Evolutionary conservation across 441 rosid genomes (phyloP), one percentile per base, ranked within the genome.

Genomic region (Breynia disticha): DNA sequence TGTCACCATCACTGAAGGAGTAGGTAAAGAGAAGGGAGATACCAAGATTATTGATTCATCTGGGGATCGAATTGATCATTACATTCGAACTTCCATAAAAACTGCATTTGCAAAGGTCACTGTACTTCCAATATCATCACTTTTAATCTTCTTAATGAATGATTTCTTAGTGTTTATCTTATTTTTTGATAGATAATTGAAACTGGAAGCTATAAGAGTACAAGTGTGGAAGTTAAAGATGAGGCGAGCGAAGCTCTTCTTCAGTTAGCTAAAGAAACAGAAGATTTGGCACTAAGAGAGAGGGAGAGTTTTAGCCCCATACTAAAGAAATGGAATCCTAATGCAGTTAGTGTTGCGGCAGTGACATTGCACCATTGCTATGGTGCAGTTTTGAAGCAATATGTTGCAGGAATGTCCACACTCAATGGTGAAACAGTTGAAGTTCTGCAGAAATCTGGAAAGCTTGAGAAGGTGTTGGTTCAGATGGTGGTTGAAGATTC

Each of bases 401-500:
- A 86, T 67, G 60, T 91, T 15, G 72, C 80, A 0, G 78, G 78
- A 18, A 68, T 71, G 37, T 50, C 72, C 0, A 47, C 65, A 20
- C 77, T 91, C n/a, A 72, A 63, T 19, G 59, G 56, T 11, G 95
- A 83, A 39, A 78, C 76, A 0, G 83, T 82, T 39, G 81, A 69
- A 19, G 89, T 88, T 2, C 56, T 91, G 72, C 84, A 82, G 48
- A 74, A 80, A 52, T 96, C 98, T 9, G 87, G 82, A 48, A 86
- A 79, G 73, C 87, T 91, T 0, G 98, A 91, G 55, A 86, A 88
- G 59, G 64, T 76, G 53, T 68, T 88, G 63, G 90, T 82, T 16
- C 96, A 86, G 56, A 88, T 91, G 95, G 89, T 88, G 59, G 94
- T 82, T 43, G 94, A 88, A 69, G 98, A 91, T 69, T 64, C 87